Percentiles rank a stretch among this genome's conserved stretches.
These are phyloP conservation scores for Fusarium coicis DNA, from an alignment of 2,329 filamentous ascomycete genomes.

Conservation along the genomic window DNA sequence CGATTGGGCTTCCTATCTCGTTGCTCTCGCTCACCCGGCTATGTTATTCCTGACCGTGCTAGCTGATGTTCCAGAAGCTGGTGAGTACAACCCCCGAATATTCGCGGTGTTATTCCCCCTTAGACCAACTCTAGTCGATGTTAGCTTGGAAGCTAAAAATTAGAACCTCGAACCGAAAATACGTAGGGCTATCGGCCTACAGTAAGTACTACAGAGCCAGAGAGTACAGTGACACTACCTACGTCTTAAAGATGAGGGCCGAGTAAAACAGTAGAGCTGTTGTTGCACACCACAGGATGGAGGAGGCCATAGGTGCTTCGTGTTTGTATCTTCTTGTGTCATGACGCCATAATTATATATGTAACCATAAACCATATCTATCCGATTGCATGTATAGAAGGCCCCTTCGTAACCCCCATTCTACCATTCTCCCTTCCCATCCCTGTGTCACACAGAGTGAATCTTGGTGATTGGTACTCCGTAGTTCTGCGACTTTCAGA, in stretches of 20 bases:
- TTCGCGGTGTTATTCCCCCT: neutral
- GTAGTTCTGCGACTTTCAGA: neutral
- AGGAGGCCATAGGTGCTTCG: neutral
- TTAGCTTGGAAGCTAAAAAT: neutral
- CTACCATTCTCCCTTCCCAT: neutral
- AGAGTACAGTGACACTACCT: neutral
- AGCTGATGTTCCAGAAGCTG: neutral
- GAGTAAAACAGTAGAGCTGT: neutral
- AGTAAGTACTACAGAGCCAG: neutral
- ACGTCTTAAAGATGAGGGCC: neutral
- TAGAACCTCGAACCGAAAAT: neutral
- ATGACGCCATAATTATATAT: neutral
- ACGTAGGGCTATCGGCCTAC: neutral
- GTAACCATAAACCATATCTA: neutral
- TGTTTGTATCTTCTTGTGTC: neutral
- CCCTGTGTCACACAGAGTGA: neutral
- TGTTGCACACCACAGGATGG: neutral
- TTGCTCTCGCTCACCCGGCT: neutral
- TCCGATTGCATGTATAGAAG: neutral
- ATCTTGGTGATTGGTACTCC: neutral
- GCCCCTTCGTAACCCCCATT: neutral
- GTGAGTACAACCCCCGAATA: neutral
- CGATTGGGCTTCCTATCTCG: constrained; percentile 18
- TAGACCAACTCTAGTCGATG: neutral
- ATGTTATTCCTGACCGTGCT: neutral